phyloP scores from a whole-genome alignment of 2,329 filamentous ascomycete genomes.

The Esteya vermicola region DNA sequence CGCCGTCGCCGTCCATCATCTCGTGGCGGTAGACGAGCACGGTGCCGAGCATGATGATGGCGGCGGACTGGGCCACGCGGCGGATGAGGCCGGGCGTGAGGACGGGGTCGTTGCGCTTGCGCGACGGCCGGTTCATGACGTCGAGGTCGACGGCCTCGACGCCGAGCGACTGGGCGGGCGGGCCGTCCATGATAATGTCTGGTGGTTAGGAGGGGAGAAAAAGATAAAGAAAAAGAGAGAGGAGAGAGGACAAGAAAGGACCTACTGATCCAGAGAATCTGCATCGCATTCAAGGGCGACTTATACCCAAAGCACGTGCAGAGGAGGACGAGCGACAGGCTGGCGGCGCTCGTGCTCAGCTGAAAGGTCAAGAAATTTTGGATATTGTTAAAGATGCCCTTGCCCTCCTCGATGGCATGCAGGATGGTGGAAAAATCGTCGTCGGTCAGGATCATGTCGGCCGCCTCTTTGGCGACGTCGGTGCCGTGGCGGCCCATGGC shows the following conservation, averaged over 20 bases:
- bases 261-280: slow-evolving; percentile 99
- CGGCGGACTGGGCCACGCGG: slow-evolving; percentile 74
- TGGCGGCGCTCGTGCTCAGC: slow-evolving; percentile 89
- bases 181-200: slow-evolving; percentile 99
- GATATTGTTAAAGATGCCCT: slow-evolving; percentile 99
- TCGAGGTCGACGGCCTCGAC: slow-evolving; percentile 90
- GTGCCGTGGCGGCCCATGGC: slow-evolving; percentile 92
- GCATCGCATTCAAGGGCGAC: slow-evolving; percentile 96
- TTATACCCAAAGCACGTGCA: slow-evolving; percentile 89
- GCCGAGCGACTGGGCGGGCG: slow-evolving; percentile 89
- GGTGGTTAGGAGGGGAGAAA: slow-evolving; percentile 4
- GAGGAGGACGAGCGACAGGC: slow-evolving; percentile 77
- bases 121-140: slow-evolving; percentile 83
- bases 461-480: slow-evolving; percentile 90
- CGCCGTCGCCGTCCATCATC: slow-evolving; percentile 72
- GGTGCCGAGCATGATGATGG: slow-evolving; percentile 85
- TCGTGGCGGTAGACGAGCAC: slow-evolving; percentile 83
- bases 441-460: slow-evolving; percentile 86
- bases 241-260: slow-evolving; percentile 10
- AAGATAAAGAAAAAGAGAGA: background rate
- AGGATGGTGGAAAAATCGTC: slow-evolving; percentile 88
- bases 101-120: slow-evolving; percentile 75
- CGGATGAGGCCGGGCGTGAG: slow-evolving; percentile 72
- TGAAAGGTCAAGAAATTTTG: slow-evolving; percentile 99
- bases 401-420: slow-evolving; percentile 93